Conservation (phyloP, 495 filamentous ascomycete species). For the Pseudotulostoma volvatum region DNA sequence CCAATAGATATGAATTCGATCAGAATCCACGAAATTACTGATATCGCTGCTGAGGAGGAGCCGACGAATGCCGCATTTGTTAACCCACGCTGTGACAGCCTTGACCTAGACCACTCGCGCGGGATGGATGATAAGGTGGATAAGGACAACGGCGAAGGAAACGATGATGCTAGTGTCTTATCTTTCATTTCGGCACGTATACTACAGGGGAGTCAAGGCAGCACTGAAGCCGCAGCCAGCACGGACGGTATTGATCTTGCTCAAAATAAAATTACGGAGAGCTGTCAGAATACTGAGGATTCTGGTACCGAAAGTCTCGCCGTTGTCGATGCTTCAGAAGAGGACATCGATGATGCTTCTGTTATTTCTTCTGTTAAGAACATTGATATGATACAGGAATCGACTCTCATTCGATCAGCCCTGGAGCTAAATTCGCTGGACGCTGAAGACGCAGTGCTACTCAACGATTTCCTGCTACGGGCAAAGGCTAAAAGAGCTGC, state of each 20-base stretch:
- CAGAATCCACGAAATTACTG: not conserved
- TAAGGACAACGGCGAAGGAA: not conserved
- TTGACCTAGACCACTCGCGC: not conserved
- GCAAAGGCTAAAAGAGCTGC: conserved; percentile 43
- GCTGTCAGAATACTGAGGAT: not conserved
- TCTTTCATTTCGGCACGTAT: not conserved
- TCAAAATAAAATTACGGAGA: not conserved
- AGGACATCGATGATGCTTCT: not conserved
- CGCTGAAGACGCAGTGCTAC: conserved; percentile 40
- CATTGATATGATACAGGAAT: conserved; percentile 19
- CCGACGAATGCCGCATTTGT: not conserved
- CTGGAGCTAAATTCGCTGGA: conserved; percentile 25
- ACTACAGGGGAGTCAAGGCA: not conserved
- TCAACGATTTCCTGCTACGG: conserved; percentile 44
- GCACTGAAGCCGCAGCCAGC: too few species aligned
- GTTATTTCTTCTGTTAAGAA: conserved; percentile 6
- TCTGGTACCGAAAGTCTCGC: not conserved
- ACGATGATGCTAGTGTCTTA: not conserved
- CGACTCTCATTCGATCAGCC: conserved; percentile 25
- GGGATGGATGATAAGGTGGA: not conserved
- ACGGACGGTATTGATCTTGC: not conserved
- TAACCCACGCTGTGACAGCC: not conserved
- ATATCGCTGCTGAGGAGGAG: not conserved
- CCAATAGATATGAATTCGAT: not conserved
- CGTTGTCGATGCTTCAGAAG: not conserved